These are phyloP conservation scores for Fulvia fulva DNA, from an alignment of 2,329 filamentous ascomycete genomes.

Conservation along the genomic window DNA sequence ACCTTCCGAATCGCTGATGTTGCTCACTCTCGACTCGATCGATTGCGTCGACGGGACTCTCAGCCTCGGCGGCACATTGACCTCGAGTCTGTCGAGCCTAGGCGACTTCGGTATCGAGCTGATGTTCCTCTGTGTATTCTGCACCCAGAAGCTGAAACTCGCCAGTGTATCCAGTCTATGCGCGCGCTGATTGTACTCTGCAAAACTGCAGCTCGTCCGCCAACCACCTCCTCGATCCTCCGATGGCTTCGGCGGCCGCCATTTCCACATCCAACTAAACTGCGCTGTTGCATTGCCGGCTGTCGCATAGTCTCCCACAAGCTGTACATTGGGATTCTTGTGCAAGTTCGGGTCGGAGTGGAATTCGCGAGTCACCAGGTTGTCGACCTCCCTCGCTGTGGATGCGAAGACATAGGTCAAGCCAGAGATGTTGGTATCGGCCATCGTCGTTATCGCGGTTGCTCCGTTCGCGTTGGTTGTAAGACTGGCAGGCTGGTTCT, in stretches of 20 bases:
- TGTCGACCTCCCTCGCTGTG: slow-evolving; percentile 82
- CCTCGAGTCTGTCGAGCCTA: slow-evolving; percentile 64
- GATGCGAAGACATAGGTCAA: slow-evolving; percentile 91
- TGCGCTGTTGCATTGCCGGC: slow-evolving; percentile 77
- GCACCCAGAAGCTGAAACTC: slow-evolving; percentile 92
- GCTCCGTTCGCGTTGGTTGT: slow-evolving; percentile 10
- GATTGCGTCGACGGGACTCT: slow-evolving; percentile 85
- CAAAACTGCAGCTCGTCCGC: slow-evolving; percentile 94
- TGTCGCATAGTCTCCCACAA: slow-evolving; percentile 89
- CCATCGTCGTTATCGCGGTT: slow-evolving; percentile 35
- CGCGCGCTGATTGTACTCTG: slow-evolving; percentile 92
- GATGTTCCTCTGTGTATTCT: slow-evolving; percentile 51
- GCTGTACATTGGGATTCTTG: slow-evolving; percentile 91
- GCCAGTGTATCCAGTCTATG: slow-evolving; percentile 85
- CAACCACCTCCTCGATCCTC: slow-evolving; percentile 89
- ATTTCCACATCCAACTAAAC: slow-evolving; percentile 96
- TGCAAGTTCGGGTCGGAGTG: slow-evolving; percentile 96
- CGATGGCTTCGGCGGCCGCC: slow-evolving; percentile 76
- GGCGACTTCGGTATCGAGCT: slow-evolving; percentile 54
- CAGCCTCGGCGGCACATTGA: slow-evolving; percentile 55
- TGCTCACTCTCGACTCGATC: slow-evolving; percentile 74
- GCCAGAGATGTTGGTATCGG: slow-evolving; percentile 77
- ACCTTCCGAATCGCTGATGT: slow-evolving; percentile 61
- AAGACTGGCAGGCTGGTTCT: slow-evolving; percentile 37
- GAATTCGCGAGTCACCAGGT: slow-evolving; percentile 89